Percentiles rank a stretch among this genome's conserved stretches.
Evolutionary conservation across 1,139 yeast genomes (phyloP).

Genomic region (Kurtzmaniella natalensis): DNA sequence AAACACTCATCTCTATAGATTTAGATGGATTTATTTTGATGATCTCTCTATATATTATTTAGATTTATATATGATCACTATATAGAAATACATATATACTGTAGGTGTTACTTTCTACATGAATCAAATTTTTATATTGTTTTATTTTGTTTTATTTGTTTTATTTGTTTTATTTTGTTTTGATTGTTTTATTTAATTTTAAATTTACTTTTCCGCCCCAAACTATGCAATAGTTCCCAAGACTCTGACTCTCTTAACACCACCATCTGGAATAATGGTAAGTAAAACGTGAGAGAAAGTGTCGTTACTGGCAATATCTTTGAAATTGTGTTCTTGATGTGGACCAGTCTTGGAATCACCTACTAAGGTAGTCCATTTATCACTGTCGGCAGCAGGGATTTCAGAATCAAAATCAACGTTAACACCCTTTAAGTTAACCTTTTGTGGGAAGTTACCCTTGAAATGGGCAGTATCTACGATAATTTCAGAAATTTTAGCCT

Average conservation of each 20-base stretch:
- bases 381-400: slow-evolving; percentile 33
- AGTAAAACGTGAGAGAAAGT: slow-evolving; percentile 64
- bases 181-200: too few relatives aligned
- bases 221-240: slow-evolving; percentile 53
- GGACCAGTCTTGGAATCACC: slow-evolving; percentile 70
- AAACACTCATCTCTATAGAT: too few relatives aligned
- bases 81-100: too few relatives aligned
- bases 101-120: too few relatives aligned
- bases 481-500: slow-evolving; percentile 51
- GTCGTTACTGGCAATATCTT: slow-evolving; percentile 21
- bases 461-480: slow-evolving; percentile 89
- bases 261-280: slow-evolving; percentile 92
- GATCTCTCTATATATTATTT: too few relatives aligned
- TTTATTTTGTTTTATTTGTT: too few relatives aligned
- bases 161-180: too few relatives aligned
- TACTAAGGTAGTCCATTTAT: slow-evolving; percentile 63
- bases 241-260: slow-evolving; percentile 84
- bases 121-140: too few relatives aligned
- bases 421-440: slow-evolving; percentile 57
- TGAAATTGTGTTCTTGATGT: slow-evolving; percentile 68
- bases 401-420: slow-evolving; percentile 31
- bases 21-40: too few relatives aligned
- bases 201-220: too few relatives aligned
- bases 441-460: slow-evolving; percentile 91
- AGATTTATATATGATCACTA: too few relatives aligned